Conservation (phyloP, 2,329 filamentous ascomycete species). For the Neonectria neomacrospora region DNA sequence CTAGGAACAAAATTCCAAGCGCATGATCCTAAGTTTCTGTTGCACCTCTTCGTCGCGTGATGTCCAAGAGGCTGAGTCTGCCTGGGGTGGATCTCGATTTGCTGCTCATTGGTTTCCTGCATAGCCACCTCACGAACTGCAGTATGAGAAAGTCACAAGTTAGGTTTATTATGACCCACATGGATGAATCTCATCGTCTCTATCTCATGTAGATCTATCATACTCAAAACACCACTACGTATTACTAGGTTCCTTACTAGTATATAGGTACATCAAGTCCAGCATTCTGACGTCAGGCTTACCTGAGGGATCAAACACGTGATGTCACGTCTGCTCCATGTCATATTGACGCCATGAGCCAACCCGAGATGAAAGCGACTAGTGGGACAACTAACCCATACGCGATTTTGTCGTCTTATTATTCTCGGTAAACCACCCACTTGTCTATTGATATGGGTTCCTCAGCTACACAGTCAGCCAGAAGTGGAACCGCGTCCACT, state of each 20-base stretch:
- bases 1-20: conserved; percentile 41
- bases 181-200: neutral
- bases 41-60: neutral
- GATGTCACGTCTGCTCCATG: neutral
- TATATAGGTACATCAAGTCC: too few species aligned
- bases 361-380: neutral
- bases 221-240: too few species aligned
- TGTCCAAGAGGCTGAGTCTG: neutral
- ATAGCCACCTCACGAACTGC: neutral
- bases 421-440: neutral
- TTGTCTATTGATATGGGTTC: conserved; percentile 19
- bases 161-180: neutral
- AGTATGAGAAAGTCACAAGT: too few species aligned
- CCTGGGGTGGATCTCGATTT: neutral
- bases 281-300: neutral
- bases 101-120: neutral
- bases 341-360: neutral
- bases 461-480: neutral
- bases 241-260: too few species aligned
- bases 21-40: conserved; percentile 23
- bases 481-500: neutral
- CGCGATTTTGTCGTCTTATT: neutral
- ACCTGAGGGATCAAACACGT: conserved; percentile 1
- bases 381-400: too few species aligned
- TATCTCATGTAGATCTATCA: neutral